Evolutionary conservation across 2,329 filamentous ascomycete genomes (phyloP).

Genomic region (Allantophomopsis lycopodina): DNA sequence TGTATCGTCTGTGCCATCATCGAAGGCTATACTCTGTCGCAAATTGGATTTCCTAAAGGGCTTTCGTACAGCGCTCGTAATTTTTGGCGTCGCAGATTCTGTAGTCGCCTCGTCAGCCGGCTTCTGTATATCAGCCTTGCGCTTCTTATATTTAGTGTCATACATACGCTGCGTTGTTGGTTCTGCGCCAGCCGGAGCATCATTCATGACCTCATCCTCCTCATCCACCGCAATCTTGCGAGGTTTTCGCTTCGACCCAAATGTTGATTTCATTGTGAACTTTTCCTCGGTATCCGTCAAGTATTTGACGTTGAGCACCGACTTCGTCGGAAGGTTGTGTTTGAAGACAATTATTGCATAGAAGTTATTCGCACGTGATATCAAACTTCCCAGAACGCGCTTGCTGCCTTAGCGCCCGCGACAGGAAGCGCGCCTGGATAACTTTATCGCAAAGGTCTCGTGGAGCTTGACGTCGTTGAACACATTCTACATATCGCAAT

Average conservation of each 20-base stretch:
- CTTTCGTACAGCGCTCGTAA: constrained; percentile 31
- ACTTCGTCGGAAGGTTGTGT: no score
- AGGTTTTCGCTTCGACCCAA: constrained; percentile 50
- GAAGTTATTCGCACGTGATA: neutral
- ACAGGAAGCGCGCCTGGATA: neutral
- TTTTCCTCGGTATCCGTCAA: neutral
- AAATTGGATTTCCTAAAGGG: constrained; percentile 43
- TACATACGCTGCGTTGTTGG: constrained; percentile 10
- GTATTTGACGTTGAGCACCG: no score
- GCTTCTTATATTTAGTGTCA: constrained; percentile 6
- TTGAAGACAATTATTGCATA: no score
- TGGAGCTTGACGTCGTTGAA: neutral
- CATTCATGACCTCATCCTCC: constrained; percentile 36
- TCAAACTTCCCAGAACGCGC: neutral
- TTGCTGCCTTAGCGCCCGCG: neutral
- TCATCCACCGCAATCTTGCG: constrained; percentile 64
- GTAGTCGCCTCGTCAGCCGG: constrained; percentile 11
- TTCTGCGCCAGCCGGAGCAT: constrained; percentile 3
- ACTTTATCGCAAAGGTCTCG: neutral
- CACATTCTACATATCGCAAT: constrained; percentile 12
- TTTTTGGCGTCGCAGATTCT: constrained; percentile 5
- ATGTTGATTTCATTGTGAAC: constrained; percentile 19
- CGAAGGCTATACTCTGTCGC: constrained; percentile 37
- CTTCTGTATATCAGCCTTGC: constrained; percentile 13
- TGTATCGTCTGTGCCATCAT: constrained; percentile 16